Percentiles rank a stretch among this genome's conserved stretches.
These are phyloP conservation scores for Mimosa bimucronata DNA, from an alignment of 306 rosid genomes.

Conservation along the genomic window DNA sequence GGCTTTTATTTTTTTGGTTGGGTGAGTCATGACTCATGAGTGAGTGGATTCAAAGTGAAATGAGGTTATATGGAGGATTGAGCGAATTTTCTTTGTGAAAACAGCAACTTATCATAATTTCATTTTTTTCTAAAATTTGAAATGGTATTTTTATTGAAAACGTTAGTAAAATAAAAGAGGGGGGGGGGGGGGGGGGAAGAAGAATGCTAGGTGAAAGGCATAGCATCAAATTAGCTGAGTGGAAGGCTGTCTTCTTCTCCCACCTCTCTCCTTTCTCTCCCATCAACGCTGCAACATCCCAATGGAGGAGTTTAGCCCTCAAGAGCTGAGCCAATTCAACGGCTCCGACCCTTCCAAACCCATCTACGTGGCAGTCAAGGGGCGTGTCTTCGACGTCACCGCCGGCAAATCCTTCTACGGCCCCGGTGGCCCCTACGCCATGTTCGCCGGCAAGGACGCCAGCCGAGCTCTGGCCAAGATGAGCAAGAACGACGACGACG, in stretches of 20 bases:
- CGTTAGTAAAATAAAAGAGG: too few species aligned
- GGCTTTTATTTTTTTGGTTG: too few species aligned
- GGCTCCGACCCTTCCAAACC: constrained; percentile 85
- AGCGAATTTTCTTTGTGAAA: too few species aligned
- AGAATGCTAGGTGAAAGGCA: not conserved
- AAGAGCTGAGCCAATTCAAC: constrained; percentile 65
- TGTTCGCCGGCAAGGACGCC: constrained; percentile 97
- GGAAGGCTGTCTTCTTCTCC: not conserved
- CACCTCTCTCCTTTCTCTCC: not conserved
- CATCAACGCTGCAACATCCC: constrained; percentile 25
- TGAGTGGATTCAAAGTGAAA: too few species aligned
- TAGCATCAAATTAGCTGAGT: not conserved
- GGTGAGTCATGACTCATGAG: too few species aligned
- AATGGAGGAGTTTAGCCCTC: constrained; percentile 80
- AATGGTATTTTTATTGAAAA: too few species aligned
- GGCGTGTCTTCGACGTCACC: constrained; percentile 86
- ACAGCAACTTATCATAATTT: too few species aligned
- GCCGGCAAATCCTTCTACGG: constrained; percentile 87
- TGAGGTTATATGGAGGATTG: too few species aligned
- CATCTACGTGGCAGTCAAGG: constrained; percentile 76
- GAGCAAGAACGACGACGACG: constrained; percentile 87
- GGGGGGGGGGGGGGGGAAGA: too few species aligned
- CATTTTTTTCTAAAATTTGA: too few species aligned
- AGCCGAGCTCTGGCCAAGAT: constrained; percentile 96
- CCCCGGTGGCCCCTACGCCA: constrained; percentile 84